Evolutionary conservation across 2,329 filamentous ascomycete species (phyloP).

Genomic region (Aspergillus sclerotialis): DNA sequence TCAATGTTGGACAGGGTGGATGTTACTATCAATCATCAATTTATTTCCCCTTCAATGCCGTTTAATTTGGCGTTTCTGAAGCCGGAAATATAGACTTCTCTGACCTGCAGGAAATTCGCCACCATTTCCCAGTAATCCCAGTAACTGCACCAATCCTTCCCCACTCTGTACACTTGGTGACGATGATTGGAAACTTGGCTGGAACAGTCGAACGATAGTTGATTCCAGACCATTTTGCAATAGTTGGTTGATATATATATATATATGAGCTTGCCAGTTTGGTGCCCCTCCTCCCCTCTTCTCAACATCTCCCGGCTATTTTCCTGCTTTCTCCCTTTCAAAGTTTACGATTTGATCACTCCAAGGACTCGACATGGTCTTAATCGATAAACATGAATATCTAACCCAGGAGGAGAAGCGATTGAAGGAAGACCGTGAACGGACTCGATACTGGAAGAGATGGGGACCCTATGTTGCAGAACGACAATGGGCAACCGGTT

Average conservation of each 20-base stretch:
- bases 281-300: neutral
- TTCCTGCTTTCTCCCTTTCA: neutral
- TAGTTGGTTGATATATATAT: neutral
- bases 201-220: no score
- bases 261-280: neutral
- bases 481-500: constrained; percentile 90
- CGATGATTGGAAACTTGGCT: neutral
- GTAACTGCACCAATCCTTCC: no score
- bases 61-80: no score
- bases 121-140: no score
- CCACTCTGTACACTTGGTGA: neutral
- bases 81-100: no score
- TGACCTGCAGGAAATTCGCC: neutral
- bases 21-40: no score
- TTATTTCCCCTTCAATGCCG: no score
- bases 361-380: constrained; percentile 64
- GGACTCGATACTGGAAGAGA: constrained; percentile 93
- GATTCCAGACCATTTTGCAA: no score
- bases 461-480: constrained; percentile 94
- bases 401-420: constrained; percentile 86
- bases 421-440: constrained; percentile 75
- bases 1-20: no score
- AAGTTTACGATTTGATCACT: no score
- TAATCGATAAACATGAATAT: constrained; percentile 81
- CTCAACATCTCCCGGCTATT: neutral